Conservation (phyloP, 441 rosid species). For the Theobroma grandiflorum region DNA sequence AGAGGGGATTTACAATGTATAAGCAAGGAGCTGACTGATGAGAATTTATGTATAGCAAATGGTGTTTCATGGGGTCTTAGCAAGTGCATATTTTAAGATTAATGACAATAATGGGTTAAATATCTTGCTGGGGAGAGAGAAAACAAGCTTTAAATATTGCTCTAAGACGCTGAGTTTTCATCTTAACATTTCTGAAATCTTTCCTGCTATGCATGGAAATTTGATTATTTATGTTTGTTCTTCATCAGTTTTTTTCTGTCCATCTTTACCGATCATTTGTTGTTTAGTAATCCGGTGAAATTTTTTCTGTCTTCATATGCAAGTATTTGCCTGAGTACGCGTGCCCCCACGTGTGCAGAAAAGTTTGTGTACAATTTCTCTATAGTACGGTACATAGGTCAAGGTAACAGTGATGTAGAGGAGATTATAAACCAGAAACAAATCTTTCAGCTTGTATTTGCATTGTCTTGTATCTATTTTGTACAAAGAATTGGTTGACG, state of each 20-base stretch:
- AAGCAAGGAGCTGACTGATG: constrained; percentile 14
- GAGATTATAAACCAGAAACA: constrained; percentile 16
- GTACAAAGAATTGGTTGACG: neutral
- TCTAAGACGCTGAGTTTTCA: neutral
- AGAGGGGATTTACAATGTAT: constrained; percentile 7
- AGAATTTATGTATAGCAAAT: constrained; percentile 25
- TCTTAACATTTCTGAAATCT: neutral
- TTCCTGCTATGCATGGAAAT: neutral
- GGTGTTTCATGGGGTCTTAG: constrained; percentile 14
- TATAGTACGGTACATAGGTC: neutral
- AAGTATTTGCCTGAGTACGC: neutral
- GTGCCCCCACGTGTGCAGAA: constrained; percentile 13
- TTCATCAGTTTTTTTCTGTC: neutral
- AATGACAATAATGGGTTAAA: neutral
- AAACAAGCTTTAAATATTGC: neutral
- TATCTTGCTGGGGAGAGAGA: neutral
- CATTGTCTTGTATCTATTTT: neutral
- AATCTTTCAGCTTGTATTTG: neutral
- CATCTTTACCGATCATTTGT: constrained; percentile 1
- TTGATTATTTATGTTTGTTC: neutral
- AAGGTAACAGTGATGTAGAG: constrained; percentile 14
- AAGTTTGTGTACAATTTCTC: neutral
- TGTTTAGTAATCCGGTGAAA: neutral
- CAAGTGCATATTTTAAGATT: constrained; percentile 9
- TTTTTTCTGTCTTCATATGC: neutral